Percentiles rank a stretch among this genome's conserved stretches.
Evolutionary conservation across 768 basidiomycete species (phyloP).

Genomic region (Lentinula boryana): DNA sequence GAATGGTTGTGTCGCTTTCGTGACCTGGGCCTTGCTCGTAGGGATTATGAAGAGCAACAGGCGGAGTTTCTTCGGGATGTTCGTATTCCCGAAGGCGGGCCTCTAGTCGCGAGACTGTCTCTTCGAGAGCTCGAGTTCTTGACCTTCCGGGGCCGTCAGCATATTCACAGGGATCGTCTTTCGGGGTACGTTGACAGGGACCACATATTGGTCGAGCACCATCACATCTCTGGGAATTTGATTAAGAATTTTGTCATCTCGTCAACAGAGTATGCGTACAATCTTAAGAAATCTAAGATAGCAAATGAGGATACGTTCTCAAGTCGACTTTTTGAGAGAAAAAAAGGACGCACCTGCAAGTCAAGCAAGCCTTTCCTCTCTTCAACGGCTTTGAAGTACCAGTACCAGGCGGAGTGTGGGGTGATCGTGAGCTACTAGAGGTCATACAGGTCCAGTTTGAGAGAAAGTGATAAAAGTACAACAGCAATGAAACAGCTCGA

Average conservation of each 20-base stretch:
- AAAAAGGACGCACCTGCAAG: constrained; percentile 33
- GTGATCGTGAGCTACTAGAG: not conserved
- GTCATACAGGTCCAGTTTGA: not conserved
- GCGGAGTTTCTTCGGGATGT: constrained; percentile 42
- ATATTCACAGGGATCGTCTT: constrained; percentile 68
- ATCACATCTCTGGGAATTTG: constrained; percentile 51
- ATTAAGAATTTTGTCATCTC: constrained; percentile 5
- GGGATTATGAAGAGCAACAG: constrained; percentile 46
- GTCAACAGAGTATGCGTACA: constrained; percentile 21
- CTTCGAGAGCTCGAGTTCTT: constrained; percentile 53
- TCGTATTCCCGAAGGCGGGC: constrained; percentile 53
- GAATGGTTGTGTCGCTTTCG: constrained; percentile 15
- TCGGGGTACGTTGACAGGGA: constrained; percentile 53
- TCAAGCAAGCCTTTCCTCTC: constrained; percentile 50
- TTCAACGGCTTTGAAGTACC: constrained; percentile 35
- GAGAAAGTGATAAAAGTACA: not conserved
- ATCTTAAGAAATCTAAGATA: constrained; percentile 41
- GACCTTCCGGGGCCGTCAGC: constrained; percentile 58
- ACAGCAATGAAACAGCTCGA: not conserved
- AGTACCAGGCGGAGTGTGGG: not conserved
- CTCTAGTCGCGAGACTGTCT: constrained; percentile 49
- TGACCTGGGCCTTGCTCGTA: constrained; percentile 22
- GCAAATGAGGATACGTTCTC: not conserved
- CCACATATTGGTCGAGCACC: constrained; percentile 58
- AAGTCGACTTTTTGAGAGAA: not conserved